Percentiles rank a stretch among this genome's conserved stretches.
phyloP scores from a whole-genome alignment of 768 basidiomycete genomes.

The Xanthoconium purpureum region DNA sequence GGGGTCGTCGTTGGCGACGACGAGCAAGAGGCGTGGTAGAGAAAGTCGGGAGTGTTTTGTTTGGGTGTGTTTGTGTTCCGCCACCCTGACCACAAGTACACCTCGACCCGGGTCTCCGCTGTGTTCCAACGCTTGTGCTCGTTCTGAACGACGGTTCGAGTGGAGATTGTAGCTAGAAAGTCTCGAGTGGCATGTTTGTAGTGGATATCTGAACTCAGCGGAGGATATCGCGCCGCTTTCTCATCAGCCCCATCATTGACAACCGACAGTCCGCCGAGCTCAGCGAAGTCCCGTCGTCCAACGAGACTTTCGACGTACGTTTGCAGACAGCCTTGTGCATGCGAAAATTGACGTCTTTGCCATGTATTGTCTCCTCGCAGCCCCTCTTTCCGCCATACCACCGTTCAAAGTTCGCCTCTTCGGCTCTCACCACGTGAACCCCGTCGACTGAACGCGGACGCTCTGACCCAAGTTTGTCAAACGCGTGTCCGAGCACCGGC shows the following conservation, averaged over 20 bases:
- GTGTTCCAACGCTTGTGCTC: not conserved
- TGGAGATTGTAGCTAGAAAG: not conserved
- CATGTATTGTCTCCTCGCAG: constrained; percentile 18
- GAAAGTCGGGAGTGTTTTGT: constrained; percentile 26
- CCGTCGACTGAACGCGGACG: constrained; percentile 28
- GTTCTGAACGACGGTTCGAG: not conserved
- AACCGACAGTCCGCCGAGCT: constrained; percentile 36
- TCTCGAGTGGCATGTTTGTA: constrained; percentile 1
- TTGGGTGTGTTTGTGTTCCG: constrained; percentile 21
- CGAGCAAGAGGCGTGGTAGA: constrained; percentile 30
- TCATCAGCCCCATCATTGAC: constrained; percentile 1
- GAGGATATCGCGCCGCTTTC: not conserved
- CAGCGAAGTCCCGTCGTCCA: constrained; percentile 31
- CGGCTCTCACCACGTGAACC: constrained; percentile 38
- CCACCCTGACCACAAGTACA: constrained; percentile 9
- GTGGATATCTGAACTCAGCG: constrained; percentile 31
- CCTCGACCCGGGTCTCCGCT: not conserved
- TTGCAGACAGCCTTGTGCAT: constrained; percentile 16
- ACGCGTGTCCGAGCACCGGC: constrained; percentile 36
- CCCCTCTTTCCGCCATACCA: constrained; percentile 21
- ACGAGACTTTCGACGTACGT: constrained; percentile 23
- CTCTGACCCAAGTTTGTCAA: constrained; percentile 34
- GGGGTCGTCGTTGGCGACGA: constrained; percentile 33
- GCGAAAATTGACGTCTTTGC: constrained; percentile 25
- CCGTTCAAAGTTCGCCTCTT: constrained; percentile 16